A percentile compares a stretch with the other conserved stretches of the same genome.
Evolutionary conservation across 1,284 basidiomycete species (phyloP).

Genomic region (Cutaneotrichosporon sp.): DNA sequence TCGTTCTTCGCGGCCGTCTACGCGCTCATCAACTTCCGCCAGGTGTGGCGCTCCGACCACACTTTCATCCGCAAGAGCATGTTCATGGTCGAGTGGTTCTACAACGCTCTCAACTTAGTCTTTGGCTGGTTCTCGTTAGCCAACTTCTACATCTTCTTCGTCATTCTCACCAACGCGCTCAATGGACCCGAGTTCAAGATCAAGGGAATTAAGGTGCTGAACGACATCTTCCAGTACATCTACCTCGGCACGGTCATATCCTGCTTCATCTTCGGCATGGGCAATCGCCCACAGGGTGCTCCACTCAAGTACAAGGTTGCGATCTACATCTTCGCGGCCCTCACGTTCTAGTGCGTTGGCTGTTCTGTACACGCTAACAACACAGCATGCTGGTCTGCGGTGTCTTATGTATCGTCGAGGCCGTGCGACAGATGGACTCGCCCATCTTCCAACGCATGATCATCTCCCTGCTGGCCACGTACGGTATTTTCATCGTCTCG

Average conservation of each 20-base stretch:
- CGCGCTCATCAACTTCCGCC: constrained; percentile 65
- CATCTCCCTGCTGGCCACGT: constrained; percentile 63
- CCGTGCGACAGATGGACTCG: constrained; percentile 61
- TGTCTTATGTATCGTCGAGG: constrained; percentile 69
- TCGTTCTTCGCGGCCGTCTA: constrained; percentile 86
- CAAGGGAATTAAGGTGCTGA: constrained; percentile 19
- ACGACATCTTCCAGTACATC: constrained; percentile 63
- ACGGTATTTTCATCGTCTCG: constrained; percentile 76
- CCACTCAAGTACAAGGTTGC: constrained; percentile 82
- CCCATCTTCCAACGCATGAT: constrained; percentile 61
- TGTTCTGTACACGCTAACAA: not conserved
- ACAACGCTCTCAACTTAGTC: constrained; percentile 82
- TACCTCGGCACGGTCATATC: constrained; percentile 81
- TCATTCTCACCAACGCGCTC: constrained; percentile 82
- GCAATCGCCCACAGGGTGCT: constrained; percentile 85
- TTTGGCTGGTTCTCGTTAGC: constrained; percentile 91
- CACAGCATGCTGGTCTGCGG: constrained; percentile 60
- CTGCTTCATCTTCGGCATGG: constrained; percentile 94
- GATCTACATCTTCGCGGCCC: constrained; percentile 69
- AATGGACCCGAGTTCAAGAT: constrained; percentile 73
- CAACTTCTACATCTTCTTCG: constrained; percentile 96
- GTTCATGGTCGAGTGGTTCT: constrained; percentile 77
- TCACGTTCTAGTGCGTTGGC: constrained; percentile 67
- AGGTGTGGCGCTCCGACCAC: constrained; percentile 83
- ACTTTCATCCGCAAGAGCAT: constrained; percentile 70